Percentiles rank a stretch among this genome's conserved stretches.
phyloP scores from a whole-genome alignment of 2,329 filamentous ascomycete species.

The Beauveria pseudobassiana region DNA sequence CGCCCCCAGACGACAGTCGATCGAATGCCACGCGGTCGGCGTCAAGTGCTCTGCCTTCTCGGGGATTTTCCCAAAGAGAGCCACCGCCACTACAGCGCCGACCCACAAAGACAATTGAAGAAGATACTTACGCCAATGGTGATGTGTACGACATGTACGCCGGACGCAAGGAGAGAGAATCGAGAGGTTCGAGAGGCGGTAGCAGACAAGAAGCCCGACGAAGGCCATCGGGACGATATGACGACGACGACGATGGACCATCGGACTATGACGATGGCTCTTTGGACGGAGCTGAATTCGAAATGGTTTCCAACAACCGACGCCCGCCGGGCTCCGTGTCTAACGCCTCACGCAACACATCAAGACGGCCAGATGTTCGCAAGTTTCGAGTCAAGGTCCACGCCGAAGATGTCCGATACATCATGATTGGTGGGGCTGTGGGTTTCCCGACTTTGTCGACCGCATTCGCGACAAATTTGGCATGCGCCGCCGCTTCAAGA shows the following conservation, averaged over 20 bases:
- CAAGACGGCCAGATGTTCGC: slow-evolving; percentile 57
- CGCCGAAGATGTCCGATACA: slow-evolving; percentile 82
- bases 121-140: slow-evolving; percentile 53
- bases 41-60: slow-evolving; percentile 36
- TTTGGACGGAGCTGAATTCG: slow-evolving; percentile 71
- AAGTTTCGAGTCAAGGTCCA: slow-evolving; percentile 91
- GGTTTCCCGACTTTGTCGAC: slow-evolving; percentile 69
- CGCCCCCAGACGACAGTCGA: slow-evolving; percentile 35
- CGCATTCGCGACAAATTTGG: slow-evolving; percentile 83
- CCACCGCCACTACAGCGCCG: slow-evolving; percentile 22
- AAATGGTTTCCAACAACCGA: slow-evolving; percentile 59
- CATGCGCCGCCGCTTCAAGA: slow-evolving; percentile 70
- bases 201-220: slow-evolving; percentile 17
- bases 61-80: slow-evolving; percentile 36
- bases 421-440: slow-evolving; percentile 70
- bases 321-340: slow-evolving; percentile 38
- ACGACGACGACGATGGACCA: slow-evolving; percentile 73
- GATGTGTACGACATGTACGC: slow-evolving; percentile 62
- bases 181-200: slow-evolving; percentile 35
- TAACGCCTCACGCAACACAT: slow-evolving; percentile 44
- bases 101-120: slow-evolving; percentile 34
- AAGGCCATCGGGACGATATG: slow-evolving; percentile 49
- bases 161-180: slow-evolving; percentile 30
- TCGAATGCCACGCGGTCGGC: slow-evolving; percentile 34
- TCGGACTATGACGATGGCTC: slow-evolving; percentile 63